phyloP scores from a whole-genome alignment of 805 yeast genomes.

The Metschnikowia lunata region DNA sequence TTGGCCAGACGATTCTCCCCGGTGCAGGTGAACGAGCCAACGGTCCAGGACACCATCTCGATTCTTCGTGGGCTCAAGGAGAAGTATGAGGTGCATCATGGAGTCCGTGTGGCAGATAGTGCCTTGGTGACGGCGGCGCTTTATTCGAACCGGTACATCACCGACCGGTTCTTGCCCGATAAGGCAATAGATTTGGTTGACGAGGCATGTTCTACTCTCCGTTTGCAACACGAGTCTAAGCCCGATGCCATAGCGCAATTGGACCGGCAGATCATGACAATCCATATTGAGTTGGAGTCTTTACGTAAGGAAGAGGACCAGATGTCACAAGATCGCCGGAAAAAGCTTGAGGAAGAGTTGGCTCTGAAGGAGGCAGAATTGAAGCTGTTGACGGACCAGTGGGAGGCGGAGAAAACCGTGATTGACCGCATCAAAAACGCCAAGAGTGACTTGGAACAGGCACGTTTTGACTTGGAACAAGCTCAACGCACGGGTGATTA shows the following conservation, averaged over 20 bases:
- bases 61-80: constrained; percentile 92
- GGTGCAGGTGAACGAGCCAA: constrained; percentile 80
- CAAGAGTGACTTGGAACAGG: constrained; percentile 78
- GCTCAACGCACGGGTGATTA: constrained; percentile 83
- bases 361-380: constrained; percentile 60
- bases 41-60: constrained; percentile 85
- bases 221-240: constrained; percentile 94
- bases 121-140: constrained; percentile 94
- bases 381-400: constrained; percentile 66
- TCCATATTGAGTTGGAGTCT: constrained; percentile 92
- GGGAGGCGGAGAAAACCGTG: constrained; percentile 80
- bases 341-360: constrained; percentile 67
- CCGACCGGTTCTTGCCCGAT: constrained; percentile 89
- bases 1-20: constrained; percentile 92
- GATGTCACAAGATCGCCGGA: constrained; percentile 71
- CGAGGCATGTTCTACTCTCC: constrained; percentile 92
- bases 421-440: constrained; percentile 76
- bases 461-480: constrained; percentile 76
- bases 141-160: constrained; percentile 82
- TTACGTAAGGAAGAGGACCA: constrained; percentile 89
- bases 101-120: constrained; percentile 88
- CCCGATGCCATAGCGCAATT: constrained; percentile 90
- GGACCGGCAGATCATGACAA: constrained; percentile 87
- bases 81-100: constrained; percentile 94
- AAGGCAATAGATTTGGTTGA: constrained; percentile 96